These are phyloP conservation scores for Erodium texanum DNA, from an alignment of 441 rosid species.

Conservation along the genomic window DNA sequence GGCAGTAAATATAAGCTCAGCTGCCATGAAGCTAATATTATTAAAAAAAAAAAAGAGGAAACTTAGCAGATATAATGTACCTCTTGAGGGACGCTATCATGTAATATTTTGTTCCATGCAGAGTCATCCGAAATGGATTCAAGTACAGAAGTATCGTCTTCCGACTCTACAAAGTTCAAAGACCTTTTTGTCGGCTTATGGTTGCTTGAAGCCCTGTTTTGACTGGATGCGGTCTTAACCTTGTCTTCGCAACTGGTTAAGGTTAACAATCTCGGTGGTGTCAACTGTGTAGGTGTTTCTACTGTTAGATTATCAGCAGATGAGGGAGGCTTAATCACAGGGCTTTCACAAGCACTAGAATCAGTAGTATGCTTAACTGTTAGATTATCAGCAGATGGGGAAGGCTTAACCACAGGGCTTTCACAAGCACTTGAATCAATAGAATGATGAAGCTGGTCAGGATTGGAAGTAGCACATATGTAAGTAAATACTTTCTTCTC, in stretches of 20 bases:
- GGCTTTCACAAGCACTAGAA: constrained; percentile 23
- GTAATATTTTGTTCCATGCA: too few relatives aligned
- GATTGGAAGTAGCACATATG: background rate
- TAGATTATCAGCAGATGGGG: too few relatives aligned
- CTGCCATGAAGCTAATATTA: too few relatives aligned
- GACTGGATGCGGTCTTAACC: constrained; percentile 9
- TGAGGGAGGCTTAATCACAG: constrained; percentile 20
- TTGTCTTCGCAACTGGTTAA: constrained; percentile 24
- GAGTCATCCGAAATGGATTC: background rate
- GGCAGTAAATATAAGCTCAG: too few relatives aligned
- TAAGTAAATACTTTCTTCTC: background rate
- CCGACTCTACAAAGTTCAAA: constrained; percentile 29
- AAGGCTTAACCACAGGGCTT: too few relatives aligned
- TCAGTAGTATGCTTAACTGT: too few relatives aligned
- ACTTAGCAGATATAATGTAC: too few relatives aligned
- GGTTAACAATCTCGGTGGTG: constrained; percentile 31
- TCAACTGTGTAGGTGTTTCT: constrained; percentile 42
- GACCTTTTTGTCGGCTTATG: constrained; percentile 38
- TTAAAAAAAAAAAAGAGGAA: too few relatives aligned
- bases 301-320: constrained; percentile 20
- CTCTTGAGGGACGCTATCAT: too few relatives aligned
- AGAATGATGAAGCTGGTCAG: too few relatives aligned
- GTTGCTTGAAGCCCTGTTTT: background rate
- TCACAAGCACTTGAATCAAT: too few relatives aligned
- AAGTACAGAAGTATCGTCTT: constrained; percentile 13